Conservation (phyloP, 345 rosid species). For the Sisymbrium altissimum region DNA sequence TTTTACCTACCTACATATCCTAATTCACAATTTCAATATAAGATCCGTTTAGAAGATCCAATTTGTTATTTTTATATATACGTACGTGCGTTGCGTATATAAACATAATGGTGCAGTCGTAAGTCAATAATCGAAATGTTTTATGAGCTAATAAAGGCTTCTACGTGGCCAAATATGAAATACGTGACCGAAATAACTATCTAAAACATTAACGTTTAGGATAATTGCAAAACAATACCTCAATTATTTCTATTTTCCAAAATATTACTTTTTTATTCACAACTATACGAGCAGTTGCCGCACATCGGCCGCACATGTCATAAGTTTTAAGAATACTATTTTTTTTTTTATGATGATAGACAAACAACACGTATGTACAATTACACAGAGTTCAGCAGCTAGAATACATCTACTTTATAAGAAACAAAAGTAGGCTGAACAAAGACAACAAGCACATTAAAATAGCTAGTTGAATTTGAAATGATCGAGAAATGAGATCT, state of each 20-base stretch:
- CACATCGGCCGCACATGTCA: slow-evolving; percentile 14
- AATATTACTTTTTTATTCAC: background rate
- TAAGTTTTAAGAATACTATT: background rate
- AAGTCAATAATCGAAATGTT: background rate
- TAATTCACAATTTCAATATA: background rate
- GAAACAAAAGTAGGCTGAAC: background rate
- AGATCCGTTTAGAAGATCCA: background rate
- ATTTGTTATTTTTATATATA: background rate
- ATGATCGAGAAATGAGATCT: background rate
- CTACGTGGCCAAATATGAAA: slow-evolving; percentile 30
- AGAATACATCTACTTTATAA: background rate
- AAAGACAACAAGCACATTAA: background rate
- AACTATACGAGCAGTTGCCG: background rate
- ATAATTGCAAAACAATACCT: slow-evolving; percentile 2
- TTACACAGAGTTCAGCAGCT: background rate
- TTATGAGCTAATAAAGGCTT: slow-evolving; percentile 24
- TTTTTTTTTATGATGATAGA: background rate
- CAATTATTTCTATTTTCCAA: background rate
- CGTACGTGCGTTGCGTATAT: background rate
- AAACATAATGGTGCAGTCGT: background rate
- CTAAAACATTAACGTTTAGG: background rate
- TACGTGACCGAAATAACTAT: slow-evolving; percentile 4
- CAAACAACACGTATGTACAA: slow-evolving; percentile 2
- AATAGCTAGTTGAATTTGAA: background rate
- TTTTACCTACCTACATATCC: slow-evolving; percentile 5